Evolutionary conservation across 257 asterid genomes (phyloP), one percentile per base, ranked within the genome.

Genomic region (Nicotiana benthamiana): DNA sequence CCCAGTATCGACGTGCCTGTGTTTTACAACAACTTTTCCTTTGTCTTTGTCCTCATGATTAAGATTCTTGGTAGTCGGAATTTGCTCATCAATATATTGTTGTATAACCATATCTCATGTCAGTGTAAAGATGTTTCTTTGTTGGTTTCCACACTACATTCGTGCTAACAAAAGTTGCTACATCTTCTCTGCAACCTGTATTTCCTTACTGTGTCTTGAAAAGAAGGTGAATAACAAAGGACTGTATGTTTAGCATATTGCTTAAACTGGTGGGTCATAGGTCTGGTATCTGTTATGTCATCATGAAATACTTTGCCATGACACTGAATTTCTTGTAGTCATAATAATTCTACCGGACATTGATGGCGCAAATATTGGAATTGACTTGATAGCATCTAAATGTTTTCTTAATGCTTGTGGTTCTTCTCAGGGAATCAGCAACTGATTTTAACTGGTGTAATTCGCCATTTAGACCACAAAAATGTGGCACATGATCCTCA

Each of bases 401-500:
- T 76, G 62, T 53, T 75, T 82, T 76, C 79, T 56, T 61, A 27
- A 75, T 82, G 34, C 48, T 53, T 79, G 16, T 60, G 82, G 20
- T 75, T 76, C 51, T 81, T 85, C 85, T 79, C 86, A 95, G 99
- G 97, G 81, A 75, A 87, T 80, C 94, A 89, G 74, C 94, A 90
- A 79, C 81, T 91, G 34, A 88, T 96, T 72, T 85, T 96, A 85
- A 91, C 96, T 36, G 90, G 95, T 52, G 92, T 94, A 75, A 91
- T 96, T 85, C 94, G 96, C 77, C 99, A 96, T 89, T 84, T 96
- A 80, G 99, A 96, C 88, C 95, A 92, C 95, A 93, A 96, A 84
- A 96, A 92, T 83, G 89, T 94, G 62, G 87, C 88, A 18, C 93
- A 89, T 76, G 98, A 96, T 85, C 90, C 97, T 22, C 90, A 89